A percentile compares a stretch with the other conserved stretches of the same genome.
phyloP scores from a whole-genome alignment of 2,329 filamentous ascomycete species.

The Fusarium xylarioides region DNA sequence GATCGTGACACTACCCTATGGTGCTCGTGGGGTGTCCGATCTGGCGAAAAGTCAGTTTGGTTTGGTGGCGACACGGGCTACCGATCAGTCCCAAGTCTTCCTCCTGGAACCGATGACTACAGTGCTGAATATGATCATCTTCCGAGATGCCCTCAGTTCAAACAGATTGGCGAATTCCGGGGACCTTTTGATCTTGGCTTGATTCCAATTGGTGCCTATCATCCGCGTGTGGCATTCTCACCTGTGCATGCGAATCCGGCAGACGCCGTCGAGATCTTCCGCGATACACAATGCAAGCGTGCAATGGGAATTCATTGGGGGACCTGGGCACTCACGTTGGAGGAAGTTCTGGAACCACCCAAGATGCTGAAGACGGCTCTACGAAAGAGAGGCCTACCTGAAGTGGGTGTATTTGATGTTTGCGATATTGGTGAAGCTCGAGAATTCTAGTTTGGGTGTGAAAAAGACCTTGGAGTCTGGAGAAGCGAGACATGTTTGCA shows the following conservation, averaged over 20 bases:
- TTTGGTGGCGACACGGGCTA: constrained; percentile 95
- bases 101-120: constrained; percentile 74
- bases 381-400: constrained; percentile 69
- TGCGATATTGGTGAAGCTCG: constrained; percentile 86
- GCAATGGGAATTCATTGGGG: constrained; percentile 95
- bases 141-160: constrained; percentile 84
- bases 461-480: background rate
- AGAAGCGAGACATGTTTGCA: constrained; percentile 3
- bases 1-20: constrained; percentile 84
- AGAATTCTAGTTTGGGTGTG: constrained; percentile 65
- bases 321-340: constrained; percentile 84
- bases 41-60: constrained; percentile 80
- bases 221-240: constrained; percentile 76
- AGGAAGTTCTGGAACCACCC: constrained; percentile 87
- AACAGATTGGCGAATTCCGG: constrained; percentile 79
- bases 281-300: constrained; percentile 78
- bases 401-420: constrained; percentile 80
- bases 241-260: constrained; percentile 86
- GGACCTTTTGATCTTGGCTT: constrained; percentile 92
- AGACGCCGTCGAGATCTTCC: constrained; percentile 89
- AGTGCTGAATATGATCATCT: constrained; percentile 70
- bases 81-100: constrained; percentile 74
- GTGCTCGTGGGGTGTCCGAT: constrained; percentile 84
- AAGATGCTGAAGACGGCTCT: constrained; percentile 76
- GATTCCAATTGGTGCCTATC: constrained; percentile 93